Base-by-base conservation (phyloP, 306 rosid genomes). In the Alnus rubra region DNA sequence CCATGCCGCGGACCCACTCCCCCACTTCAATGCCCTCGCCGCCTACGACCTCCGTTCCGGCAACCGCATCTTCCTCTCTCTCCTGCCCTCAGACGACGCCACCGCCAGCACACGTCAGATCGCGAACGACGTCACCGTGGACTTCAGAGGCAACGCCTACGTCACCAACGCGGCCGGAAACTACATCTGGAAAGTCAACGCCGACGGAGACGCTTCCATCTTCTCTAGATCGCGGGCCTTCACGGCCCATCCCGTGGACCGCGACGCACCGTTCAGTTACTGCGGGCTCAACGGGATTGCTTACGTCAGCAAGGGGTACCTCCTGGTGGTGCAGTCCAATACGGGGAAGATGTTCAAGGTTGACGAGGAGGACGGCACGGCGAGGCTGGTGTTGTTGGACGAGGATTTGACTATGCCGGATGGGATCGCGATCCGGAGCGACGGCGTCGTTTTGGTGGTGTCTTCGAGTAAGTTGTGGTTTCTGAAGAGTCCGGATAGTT, bases 271-370 rank as follows among this genome's bases (percentile, higher is more conserved):
- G 10, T 83, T 69, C 49, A 86, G 86, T 3, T 74, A 0, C 77
- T 88, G 86, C 75, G 97, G 98, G 2, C 78, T 95, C 0, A 92
- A 92, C 85, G 98, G 98, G 1, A 56, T 91, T 11, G 90, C 79
- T 79, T 91, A 95, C 87, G 87, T 85, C 81, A 90, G 86, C 89
- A 84, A 87, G 23, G 97, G 95, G 2, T 94, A 92, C 37, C 82
- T 92, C 0, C 52, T 94, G 69, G 97, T 87, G 88, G 94, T 81
- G 69, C 98, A 94, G 70, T 48, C 78, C 77, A 91, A 91, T 67
- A 92, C 98, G n/a, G 96, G 97, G 0, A 92, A 91, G 89, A 48
- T 92, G 84, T 95, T 82, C 71, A 95, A 88, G 77, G 97, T 95
- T 0, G 90, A 89, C 50, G 91, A 50, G 10, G 89, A 88, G 0